Conservation (phyloP, 805 yeast species). For the Ogataea methanolica region DNA sequence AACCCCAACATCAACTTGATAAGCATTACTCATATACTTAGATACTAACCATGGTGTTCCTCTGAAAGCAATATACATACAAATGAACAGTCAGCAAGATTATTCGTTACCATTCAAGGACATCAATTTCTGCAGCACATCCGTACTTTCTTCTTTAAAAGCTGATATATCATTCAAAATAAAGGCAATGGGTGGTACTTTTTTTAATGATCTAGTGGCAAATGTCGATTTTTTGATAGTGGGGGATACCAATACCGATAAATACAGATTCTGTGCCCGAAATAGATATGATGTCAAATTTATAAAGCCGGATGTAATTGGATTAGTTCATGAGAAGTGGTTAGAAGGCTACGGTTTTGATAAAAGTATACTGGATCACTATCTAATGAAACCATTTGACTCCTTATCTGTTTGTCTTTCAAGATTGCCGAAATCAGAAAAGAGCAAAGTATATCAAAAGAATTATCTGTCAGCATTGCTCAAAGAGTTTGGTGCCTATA, state of each 20-base stretch:
- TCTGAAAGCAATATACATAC: no score
- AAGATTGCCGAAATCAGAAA: conserved; percentile 24
- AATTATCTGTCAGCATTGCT: conserved; percentile 33
- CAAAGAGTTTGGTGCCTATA: conserved; percentile 43
- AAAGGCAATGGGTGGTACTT: conserved; percentile 54
- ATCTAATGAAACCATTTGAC: conserved; percentile 38
- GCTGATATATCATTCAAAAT: conserved; percentile 42
- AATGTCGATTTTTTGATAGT: conserved; percentile 57
- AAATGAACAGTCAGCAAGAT: no score
- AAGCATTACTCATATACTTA: no score
- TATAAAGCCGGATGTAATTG: conserved; percentile 43
- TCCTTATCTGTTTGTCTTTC: conserved; percentile 45
- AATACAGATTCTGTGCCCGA: conserved; percentile 46
- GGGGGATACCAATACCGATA: conserved; percentile 53
- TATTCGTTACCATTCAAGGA: conserved; percentile 37
- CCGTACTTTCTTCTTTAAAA: conserved; percentile 37
- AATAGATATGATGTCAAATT: conserved; percentile 55
- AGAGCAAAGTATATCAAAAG: conserved; percentile 22
- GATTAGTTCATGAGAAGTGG: conserved; percentile 47
- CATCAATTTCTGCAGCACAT: conserved; percentile 54
- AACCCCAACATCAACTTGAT: no score
- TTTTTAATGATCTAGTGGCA: conserved; percentile 53
- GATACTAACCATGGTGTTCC: no score
- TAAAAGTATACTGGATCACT: conserved; percentile 12
- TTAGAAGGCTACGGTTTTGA: conserved; percentile 33